phyloP scores from a whole-genome alignment of 2,329 filamentous ascomycete species.

The Epichloe amarillans region DNA sequence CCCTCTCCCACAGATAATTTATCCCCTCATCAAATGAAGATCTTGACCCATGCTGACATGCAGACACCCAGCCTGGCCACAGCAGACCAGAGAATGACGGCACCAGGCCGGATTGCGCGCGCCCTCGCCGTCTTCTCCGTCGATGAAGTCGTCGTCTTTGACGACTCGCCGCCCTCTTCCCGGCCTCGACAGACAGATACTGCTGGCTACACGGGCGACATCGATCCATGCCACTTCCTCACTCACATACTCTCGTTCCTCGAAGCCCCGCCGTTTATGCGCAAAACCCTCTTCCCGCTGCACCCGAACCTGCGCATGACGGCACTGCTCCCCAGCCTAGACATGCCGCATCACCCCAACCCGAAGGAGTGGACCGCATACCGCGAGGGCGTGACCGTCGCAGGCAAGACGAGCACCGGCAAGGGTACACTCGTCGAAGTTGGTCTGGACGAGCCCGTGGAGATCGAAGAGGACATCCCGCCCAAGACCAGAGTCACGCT shows the following conservation, averaged over 20 bases:
- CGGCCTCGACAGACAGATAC: constrained; percentile 35
- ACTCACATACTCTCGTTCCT: constrained; percentile 68
- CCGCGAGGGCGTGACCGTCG: constrained; percentile 59
- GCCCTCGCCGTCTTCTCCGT: constrained; percentile 72
- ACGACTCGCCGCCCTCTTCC: constrained; percentile 45
- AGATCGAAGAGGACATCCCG: constrained; percentile 48
- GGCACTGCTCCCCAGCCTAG: constrained; percentile 60
- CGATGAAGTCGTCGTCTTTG: constrained; percentile 73
- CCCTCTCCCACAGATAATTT: neutral
- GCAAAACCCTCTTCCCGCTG: constrained; percentile 60
- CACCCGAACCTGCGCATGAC: constrained; percentile 66
- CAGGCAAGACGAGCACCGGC: constrained; percentile 27
- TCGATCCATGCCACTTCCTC: constrained; percentile 68
- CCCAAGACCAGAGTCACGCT: constrained; percentile 62
- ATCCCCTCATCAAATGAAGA: neutral
- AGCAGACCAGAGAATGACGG: constrained; percentile 60
- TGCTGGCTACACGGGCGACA: constrained; percentile 50
- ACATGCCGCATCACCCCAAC: constrained; percentile 75
- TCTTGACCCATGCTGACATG: neutral
- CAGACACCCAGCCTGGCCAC: constrained; percentile 44
- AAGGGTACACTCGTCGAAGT: constrained; percentile 43
- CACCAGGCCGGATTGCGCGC: constrained; percentile 65
- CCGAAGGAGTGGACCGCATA: constrained; percentile 67
- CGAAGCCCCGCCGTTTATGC: constrained; percentile 73
- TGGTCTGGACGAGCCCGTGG: constrained; percentile 40